Evolutionary conservation across 1,284 basidiomycete species (phyloP).

Genomic region (Austropuccinia psidii): DNA sequence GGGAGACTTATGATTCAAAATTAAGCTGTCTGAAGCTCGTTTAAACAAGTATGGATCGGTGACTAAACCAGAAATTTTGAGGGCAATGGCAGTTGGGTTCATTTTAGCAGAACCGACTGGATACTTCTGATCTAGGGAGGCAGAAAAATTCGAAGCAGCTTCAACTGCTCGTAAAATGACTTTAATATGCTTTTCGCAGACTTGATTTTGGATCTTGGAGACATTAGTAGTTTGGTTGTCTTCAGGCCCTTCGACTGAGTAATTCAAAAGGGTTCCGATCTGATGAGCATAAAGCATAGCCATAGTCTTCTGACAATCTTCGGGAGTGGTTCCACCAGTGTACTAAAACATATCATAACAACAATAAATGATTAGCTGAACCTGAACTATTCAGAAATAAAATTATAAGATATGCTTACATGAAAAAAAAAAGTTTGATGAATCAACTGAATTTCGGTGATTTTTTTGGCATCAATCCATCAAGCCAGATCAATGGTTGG

Average conservation of each 20-base stretch:
- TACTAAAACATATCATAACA: not conserved
- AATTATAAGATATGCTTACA: not conserved
- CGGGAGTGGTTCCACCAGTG: slow-evolving; percentile 19
- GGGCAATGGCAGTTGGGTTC: slow-evolving; percentile 13
- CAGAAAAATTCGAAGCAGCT: not conserved
- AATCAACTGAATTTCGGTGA: not conserved
- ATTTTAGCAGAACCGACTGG: slow-evolving; percentile 7
- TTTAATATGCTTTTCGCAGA: not conserved
- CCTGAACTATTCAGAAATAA: not conserved
- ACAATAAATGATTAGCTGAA: not conserved
- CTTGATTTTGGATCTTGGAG: not conserved
- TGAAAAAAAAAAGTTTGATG: slow-evolving; percentile 31
- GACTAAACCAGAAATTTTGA: slow-evolving; percentile 28
- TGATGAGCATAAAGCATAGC: not conserved
- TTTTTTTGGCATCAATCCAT: no score
- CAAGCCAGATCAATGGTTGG: no score
- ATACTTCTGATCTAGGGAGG: not conserved
- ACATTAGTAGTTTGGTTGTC: not conserved
- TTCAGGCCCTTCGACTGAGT: slow-evolving; percentile 15
- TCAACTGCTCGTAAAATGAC: slow-evolving; percentile 10
- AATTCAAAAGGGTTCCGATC: slow-evolving; percentile 16
- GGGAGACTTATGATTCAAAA: not conserved
- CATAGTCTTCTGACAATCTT: slow-evolving; percentile 16
- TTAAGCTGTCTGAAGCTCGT: slow-evolving; percentile 13
- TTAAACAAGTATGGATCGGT: slow-evolving; percentile 29